These are phyloP conservation scores for Rhodotorula paludigena DNA, from an alignment of 768 basidiomycete species.

Conservation along the genomic window DNA sequence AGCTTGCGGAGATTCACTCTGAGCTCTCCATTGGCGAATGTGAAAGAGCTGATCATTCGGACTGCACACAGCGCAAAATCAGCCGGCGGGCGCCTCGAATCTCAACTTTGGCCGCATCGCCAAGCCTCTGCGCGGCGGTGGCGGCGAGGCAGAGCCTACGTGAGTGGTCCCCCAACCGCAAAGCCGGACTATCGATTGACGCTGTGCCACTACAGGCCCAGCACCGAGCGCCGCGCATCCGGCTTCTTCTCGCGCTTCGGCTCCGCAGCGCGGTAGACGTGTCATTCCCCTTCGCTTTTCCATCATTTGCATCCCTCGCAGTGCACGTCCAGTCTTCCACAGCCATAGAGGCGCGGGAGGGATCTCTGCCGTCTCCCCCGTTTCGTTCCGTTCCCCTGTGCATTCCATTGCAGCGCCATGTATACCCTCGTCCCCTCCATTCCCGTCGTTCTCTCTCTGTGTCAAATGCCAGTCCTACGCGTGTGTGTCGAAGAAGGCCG, in stretches of 20 bases:
- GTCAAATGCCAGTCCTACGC: too few relatives aligned
- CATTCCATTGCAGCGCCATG: background rate
- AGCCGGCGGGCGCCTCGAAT: slow-evolving; percentile 57
- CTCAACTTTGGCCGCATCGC: slow-evolving; percentile 91
- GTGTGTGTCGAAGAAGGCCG: too few relatives aligned
- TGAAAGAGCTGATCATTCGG: too few relatives aligned
- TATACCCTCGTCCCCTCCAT: background rate
- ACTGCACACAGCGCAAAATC: slow-evolving; percentile 64
- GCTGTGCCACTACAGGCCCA: background rate
- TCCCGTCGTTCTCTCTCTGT: background rate
- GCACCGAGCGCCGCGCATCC: slow-evolving; percentile 13
- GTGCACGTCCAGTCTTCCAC: background rate
- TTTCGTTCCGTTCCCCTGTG: background rate
- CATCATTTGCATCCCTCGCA: background rate
- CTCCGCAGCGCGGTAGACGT: background rate
- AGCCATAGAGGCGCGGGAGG: too few relatives aligned
- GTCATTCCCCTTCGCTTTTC: background rate
- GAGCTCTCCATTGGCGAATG: too few relatives aligned
- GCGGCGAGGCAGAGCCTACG: slow-evolving; percentile 50
- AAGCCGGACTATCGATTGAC: background rate
- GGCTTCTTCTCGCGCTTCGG: slow-evolving; percentile 32
- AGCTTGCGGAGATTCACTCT: background rate
- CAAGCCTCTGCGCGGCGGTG: slow-evolving; percentile 90
- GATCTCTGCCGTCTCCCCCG: background rate
- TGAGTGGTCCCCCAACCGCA: background rate